Evolutionary conservation across 148 eudicot genomes (phyloP).

Genomic region (Vaccinium corymbosum): DNA sequence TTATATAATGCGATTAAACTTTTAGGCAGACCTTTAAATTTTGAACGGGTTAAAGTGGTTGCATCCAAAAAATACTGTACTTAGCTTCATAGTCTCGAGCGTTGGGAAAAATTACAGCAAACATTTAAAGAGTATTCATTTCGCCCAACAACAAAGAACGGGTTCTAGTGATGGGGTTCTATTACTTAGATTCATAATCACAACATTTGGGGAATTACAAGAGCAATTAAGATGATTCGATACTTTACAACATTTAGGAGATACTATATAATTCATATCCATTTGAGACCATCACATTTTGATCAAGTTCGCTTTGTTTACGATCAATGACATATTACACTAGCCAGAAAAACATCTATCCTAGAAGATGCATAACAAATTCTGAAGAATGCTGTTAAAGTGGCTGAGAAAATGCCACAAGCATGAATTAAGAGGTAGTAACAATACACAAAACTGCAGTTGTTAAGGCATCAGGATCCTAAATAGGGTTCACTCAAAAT

Average conservation of each 20-base stretch:
- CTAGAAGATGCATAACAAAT: background rate
- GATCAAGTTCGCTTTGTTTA: background rate
- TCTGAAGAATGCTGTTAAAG: background rate
- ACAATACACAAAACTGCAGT: background rate
- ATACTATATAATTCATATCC: background rate
- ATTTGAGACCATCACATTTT: background rate
- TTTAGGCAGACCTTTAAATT: background rate
- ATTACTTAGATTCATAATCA: background rate
- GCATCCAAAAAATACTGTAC: background rate
- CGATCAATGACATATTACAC: background rate
- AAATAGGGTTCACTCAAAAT: background rate
- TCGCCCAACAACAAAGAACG: background rate
- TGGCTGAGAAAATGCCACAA: background rate
- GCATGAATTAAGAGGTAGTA: background rate
- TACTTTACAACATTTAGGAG: background rate
- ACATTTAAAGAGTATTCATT: background rate
- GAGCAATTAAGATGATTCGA: background rate
- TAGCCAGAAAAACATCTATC: no score
- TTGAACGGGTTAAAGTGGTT: no score
- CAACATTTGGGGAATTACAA: background rate
- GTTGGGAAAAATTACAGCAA: background rate
- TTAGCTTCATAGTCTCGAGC: background rate
- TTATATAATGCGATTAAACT: no score
- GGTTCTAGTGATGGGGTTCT: background rate
- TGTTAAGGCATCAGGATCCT: background rate